A percentile compares a stretch with the other conserved stretches of the same genome.
phyloP scores from a whole-genome alignment of 2,329 filamentous ascomycete species.

The Bisporella sp. region DNA sequence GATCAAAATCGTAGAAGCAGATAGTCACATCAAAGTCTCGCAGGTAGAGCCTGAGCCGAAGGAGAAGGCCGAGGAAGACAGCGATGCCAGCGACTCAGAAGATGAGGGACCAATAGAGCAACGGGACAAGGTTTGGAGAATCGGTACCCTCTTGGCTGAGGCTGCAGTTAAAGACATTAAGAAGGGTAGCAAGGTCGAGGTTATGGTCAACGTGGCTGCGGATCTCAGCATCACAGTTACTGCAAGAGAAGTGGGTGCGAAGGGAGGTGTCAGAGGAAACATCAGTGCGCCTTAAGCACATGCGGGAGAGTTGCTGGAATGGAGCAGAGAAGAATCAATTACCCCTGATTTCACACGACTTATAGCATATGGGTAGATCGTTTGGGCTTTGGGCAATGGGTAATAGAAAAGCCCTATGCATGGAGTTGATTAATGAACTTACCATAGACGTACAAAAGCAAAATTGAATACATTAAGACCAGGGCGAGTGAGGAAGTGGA shows the following conservation, averaged over 20 bases:
- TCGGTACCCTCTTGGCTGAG: constrained; percentile 76
- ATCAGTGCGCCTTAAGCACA: constrained; percentile 17
- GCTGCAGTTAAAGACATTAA: constrained; percentile 76
- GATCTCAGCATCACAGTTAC: constrained; percentile 77
- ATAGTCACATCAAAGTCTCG: constrained; percentile 86
- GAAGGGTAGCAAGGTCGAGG: constrained; percentile 86
- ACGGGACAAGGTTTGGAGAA: constrained; percentile 88
- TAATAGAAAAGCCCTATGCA: too few relatives aligned
- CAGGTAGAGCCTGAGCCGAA: constrained; percentile 77
- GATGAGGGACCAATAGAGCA: constrained; percentile 83
- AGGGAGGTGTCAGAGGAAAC: constrained; percentile 27
- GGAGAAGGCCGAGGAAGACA: constrained; percentile 49
- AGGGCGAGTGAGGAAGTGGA: too few relatives aligned
- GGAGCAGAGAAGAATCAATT: too few relatives aligned
- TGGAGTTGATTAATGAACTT: too few relatives aligned
- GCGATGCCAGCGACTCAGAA: constrained; percentile 46
- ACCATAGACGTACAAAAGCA: too few relatives aligned
- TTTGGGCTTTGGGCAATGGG: too few relatives aligned
- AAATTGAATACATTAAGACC: too few relatives aligned
- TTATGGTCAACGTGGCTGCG: constrained; percentile 79
- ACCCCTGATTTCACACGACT: too few relatives aligned
- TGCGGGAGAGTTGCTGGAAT: too few relatives aligned
- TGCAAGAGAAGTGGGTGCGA: constrained; percentile 68
- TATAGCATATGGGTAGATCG: too few relatives aligned
- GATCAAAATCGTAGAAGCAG: constrained; percentile 81